phyloP scores from a whole-genome alignment of 1,284 basidiomycete genomes.

The Cryptococcus sp. region DNA sequence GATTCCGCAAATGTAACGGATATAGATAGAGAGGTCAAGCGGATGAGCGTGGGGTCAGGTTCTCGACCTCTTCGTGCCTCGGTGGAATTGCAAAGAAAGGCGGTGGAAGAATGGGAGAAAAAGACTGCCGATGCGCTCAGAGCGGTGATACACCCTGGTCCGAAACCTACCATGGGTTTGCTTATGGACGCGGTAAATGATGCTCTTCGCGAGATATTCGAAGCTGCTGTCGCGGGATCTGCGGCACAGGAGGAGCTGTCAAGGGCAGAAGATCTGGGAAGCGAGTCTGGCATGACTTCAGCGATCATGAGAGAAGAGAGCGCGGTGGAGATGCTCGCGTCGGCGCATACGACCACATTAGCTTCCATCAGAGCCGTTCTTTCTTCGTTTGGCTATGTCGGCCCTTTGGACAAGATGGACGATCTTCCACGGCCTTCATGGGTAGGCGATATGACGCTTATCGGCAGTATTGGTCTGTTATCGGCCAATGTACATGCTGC shows the following conservation, averaged over 20 bases:
- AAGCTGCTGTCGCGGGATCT: slow-evolving; percentile 41
- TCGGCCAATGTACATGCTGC: slow-evolving; percentile 35
- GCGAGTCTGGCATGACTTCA: slow-evolving; percentile 22
- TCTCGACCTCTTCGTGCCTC: slow-evolving; percentile 21
- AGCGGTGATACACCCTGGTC: slow-evolving; percentile 12
- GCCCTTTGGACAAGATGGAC: slow-evolving; percentile 37
- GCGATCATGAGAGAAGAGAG: slow-evolving; percentile 36
- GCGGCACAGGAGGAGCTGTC: slow-evolving; percentile 46
- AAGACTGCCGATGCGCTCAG: slow-evolving; percentile 23
- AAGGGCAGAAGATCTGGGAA: slow-evolving; percentile 30
- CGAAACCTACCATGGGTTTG: slow-evolving; percentile 23
- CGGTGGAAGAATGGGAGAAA: slow-evolving; percentile 29
- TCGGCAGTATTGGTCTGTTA: slow-evolving; percentile 42
- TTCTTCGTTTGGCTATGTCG: slow-evolving; percentile 46
- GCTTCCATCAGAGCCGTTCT: slow-evolving; percentile 38
- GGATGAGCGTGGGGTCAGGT: slow-evolving; percentile 13
- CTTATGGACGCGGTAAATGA: slow-evolving; percentile 39
- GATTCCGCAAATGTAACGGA: slow-evolving; percentile 13
- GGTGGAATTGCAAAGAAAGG: slow-evolving; percentile 21
- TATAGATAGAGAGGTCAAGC: slow-evolving; percentile 8
- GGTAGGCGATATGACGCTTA: slow-evolving; percentile 39
- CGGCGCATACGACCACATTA: slow-evolving; percentile 25
- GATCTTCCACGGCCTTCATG: slow-evolving; percentile 42
- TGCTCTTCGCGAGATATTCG: slow-evolving; percentile 41
- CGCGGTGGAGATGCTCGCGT: slow-evolving; percentile 27